A percentile compares a stretch with the other conserved stretches of the same genome.
phyloP scores from a whole-genome alignment of 352 stramenopile species.

The Globisporangium ultimum region DNA sequence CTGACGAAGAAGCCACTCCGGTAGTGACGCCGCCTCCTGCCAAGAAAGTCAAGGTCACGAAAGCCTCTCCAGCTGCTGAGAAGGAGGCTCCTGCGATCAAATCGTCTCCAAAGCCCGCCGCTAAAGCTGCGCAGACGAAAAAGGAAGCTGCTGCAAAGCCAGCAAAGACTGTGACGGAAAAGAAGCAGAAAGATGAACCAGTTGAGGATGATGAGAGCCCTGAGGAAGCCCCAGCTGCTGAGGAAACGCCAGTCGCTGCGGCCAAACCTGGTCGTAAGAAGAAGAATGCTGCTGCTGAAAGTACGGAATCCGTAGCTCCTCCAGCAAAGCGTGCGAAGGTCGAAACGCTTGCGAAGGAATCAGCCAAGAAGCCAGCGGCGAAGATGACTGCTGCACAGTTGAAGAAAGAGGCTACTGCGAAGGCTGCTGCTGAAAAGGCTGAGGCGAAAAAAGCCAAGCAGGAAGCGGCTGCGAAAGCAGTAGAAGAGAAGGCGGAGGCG shows the following conservation, averaged over 20 bases:
- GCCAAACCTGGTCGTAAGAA: constrained; percentile 17
- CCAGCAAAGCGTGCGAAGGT: constrained; percentile 14
- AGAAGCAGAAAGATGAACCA: constrained; percentile 20
- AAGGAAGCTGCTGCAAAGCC: constrained; percentile 3
- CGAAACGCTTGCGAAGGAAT: constrained; percentile 11
- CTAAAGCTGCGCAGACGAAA: constrained; percentile 11
- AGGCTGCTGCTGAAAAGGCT: constrained; percentile 5
- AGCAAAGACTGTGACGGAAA: constrained; percentile 16
- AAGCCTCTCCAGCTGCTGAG: constrained; percentile 1
- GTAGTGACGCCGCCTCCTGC: constrained; percentile 1
- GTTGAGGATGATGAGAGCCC: not conserved
- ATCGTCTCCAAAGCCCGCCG: constrained; percentile 1
- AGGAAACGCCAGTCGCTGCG: not conserved
- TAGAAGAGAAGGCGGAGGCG: too few relatives aligned
- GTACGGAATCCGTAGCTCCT: constrained; percentile 9
- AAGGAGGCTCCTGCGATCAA: constrained; percentile 8
- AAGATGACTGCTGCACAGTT: not conserved
- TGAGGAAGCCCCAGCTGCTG: not conserved
- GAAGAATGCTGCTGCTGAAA: constrained; percentile 17
- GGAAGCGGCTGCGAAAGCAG: too few relatives aligned
- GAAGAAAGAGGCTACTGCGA: constrained; percentile 11
- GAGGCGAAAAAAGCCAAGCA: constrained; percentile 3
- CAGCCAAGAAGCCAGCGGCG: constrained; percentile 7
- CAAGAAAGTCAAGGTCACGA: constrained; percentile 16
- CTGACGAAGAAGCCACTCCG: not conserved